Conservation (phyloP, 257 asterid genomes). For the Nicotiana obtusifolia region DNA sequence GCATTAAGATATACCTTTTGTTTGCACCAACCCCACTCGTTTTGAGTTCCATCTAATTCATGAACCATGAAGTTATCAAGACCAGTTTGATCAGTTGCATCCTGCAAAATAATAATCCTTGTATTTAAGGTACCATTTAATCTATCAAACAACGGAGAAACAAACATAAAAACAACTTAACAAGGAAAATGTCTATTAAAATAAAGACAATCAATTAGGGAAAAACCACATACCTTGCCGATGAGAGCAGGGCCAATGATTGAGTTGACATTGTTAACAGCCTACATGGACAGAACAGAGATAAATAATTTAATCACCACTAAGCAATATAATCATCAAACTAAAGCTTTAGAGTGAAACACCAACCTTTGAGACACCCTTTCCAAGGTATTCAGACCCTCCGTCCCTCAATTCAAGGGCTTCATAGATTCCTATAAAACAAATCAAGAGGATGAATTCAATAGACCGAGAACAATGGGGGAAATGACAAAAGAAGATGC, state of each 20-base stretch:
- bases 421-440: conserved; percentile 65
- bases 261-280: conserved; percentile 81
- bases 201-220: background rate
- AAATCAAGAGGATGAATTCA: background rate
- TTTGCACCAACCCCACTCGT: conserved; percentile 99
- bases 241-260: conserved; percentile 86
- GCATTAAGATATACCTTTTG: conserved; percentile 53
- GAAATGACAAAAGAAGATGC: background rate
- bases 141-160: too few species aligned
- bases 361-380: conserved; percentile 90
- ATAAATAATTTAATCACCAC: background rate
- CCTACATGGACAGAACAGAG: conserved; percentile 28
- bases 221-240: conserved; percentile 71
- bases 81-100: conserved; percentile 82
- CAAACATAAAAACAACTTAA: background rate
- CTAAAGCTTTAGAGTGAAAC: background rate
- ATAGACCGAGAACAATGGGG: background rate
- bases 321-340: background rate
- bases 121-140: background rate
- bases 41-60: conserved; percentile 90
- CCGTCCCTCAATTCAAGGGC: conserved; percentile 99
- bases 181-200: background rate
- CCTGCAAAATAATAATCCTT: conserved; percentile 35
- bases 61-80: conserved; percentile 94
- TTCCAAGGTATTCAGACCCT: conserved; percentile 95